Conservation (phyloP, 805 yeast species). For the Metschnikowia shivogae region DNA sequence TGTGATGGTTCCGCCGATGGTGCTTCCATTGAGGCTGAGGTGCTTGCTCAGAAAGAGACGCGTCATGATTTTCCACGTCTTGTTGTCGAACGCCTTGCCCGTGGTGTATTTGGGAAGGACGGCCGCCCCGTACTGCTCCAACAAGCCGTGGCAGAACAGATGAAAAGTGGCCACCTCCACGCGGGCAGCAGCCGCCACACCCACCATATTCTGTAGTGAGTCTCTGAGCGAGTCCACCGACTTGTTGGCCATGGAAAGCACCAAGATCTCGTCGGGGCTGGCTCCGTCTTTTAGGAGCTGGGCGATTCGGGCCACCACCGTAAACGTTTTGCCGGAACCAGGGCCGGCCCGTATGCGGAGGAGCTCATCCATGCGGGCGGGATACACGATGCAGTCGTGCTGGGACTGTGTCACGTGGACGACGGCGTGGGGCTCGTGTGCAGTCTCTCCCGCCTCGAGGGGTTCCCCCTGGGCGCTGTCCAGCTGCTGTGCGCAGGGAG, state of each 20-base stretch:
- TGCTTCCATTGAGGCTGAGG: constrained; percentile 23
- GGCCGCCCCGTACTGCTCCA: constrained; percentile 33
- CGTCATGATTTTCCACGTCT: constrained; percentile 44
- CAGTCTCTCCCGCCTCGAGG: not conserved
- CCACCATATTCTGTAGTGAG: constrained; percentile 30
- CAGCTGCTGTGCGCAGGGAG: too few species aligned
- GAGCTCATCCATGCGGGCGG: constrained; percentile 36
- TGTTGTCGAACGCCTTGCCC: constrained; percentile 46
- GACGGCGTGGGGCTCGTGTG: not conserved
- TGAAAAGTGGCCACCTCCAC: constrained; percentile 78
- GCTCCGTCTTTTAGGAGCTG: constrained; percentile 38
- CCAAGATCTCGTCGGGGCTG: constrained; percentile 52
- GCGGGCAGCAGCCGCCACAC: constrained; percentile 53
- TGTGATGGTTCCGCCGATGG: constrained; percentile 22
- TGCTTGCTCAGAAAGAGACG: constrained; percentile 34
- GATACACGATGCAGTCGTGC: constrained; percentile 39
- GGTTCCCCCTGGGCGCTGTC: too few species aligned
- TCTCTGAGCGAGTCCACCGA: constrained; percentile 50
- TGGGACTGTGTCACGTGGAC: constrained; percentile 42
- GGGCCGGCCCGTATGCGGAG: constrained; percentile 64
- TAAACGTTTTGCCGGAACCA: constrained; percentile 69
- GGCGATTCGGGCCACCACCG: constrained; percentile 52
- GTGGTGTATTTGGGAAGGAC: constrained; percentile 13
- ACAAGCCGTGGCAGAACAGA: constrained; percentile 54
- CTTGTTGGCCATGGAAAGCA: constrained; percentile 65